Evolutionary conservation across 129 eudicot species (phyloP).

Genomic region (Deinandra increscens): DNA sequence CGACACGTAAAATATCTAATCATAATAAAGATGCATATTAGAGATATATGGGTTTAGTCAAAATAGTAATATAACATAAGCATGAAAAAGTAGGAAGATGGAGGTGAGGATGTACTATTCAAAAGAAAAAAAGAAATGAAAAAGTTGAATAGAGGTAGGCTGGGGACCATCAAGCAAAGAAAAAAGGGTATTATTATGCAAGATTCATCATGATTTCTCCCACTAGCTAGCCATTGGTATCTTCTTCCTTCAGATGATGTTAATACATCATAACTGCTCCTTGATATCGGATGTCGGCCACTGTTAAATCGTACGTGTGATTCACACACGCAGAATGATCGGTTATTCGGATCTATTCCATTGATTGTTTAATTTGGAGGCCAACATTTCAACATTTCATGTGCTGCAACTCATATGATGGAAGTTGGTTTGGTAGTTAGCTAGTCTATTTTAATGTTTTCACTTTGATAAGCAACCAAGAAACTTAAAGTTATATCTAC

Average conservation of each 20-base stretch:
- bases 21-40: conserved; percentile 21
- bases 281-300: conserved; percentile 34
- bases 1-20: conserved; percentile 25
- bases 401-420: conserved; percentile 11
- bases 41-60: conserved; percentile 52
- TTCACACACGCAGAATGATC: conserved; percentile 8
- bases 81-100: conserved; percentile 32
- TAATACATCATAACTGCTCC: conserved; percentile 19
- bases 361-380: conserved; percentile 17
- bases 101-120: conserved; percentile 21
- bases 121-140: conserved; percentile 10
- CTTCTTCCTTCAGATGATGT: conserved; percentile 35
- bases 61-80: conserved; percentile 37
- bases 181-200: conserved; percentile 35
- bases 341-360: conserved; percentile 21
- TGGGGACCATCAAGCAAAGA: conserved; percentile 34
- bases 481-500: background rate
- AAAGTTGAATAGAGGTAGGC: conserved; percentile 26
- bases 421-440: conserved; percentile 15
- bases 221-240: conserved; percentile 45
- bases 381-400: conserved; percentile 27
- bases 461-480: background rate
- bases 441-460: background rate
- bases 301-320: conserved; percentile 14
- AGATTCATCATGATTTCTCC: conserved; percentile 55